Evolutionary conservation across 768 basidiomycete genomes (phyloP).

Genomic region (Roridomyces roridus): DNA sequence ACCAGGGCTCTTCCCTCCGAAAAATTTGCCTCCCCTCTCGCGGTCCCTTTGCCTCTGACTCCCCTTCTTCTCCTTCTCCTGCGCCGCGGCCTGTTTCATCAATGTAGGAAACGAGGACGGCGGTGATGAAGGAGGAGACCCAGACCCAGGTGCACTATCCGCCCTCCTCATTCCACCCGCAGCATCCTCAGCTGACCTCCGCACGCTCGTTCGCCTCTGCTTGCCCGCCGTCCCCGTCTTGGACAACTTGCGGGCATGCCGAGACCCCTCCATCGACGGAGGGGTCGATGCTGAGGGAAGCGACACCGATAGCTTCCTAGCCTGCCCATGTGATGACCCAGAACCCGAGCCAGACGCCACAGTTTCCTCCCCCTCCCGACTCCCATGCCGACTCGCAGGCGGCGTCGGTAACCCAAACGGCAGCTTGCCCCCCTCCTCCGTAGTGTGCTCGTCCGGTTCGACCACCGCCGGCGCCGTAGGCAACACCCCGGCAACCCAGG

Average conservation of each 20-base stretch:
- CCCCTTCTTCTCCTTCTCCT: not conserved
- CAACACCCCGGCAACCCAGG: constrained; percentile 18
- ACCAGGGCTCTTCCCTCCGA: constrained; percentile 7
- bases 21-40: constrained; percentile 3
- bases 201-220: not conserved
- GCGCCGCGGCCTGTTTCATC: not conserved
- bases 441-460: not conserved
- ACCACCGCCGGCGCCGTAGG: too few relatives aligned
- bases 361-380: constrained; percentile 12
- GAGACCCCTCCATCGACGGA: not conserved
- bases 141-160: constrained; percentile 10
- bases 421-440: not conserved
- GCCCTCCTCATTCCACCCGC: not conserved
- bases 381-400: constrained; percentile 23
- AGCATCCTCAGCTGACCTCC: not conserved
- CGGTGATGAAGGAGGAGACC: too few relatives aligned
- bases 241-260: not conserved
- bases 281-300: not conserved
- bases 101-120: not conserved
- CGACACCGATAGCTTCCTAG: not conserved
- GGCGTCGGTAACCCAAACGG: constrained; percentile 22
- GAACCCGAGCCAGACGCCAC: not conserved
- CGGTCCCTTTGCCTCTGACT: not conserved
- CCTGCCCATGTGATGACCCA: not conserved
- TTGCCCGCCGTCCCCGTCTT: not conserved